Conservation (phyloP, 2,329 filamentous ascomycete genomes). For the Colletotrichum navitas region DNA sequence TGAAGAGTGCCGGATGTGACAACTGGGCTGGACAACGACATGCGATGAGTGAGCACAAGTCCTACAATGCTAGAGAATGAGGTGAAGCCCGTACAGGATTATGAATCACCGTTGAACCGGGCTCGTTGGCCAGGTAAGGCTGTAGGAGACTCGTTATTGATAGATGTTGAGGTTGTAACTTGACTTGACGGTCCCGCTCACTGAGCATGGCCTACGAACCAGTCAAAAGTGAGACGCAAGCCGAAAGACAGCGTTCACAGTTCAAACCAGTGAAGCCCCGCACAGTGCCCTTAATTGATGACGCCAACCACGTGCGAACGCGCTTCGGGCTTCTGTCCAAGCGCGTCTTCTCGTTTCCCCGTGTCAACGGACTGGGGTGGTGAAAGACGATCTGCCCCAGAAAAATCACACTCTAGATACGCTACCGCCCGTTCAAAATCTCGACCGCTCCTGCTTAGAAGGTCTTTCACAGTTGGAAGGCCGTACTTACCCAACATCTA, state of each 20-base stretch:
- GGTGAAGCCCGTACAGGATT: not conserved
- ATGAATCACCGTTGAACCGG: not conserved
- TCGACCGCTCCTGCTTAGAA: conserved; percentile 29
- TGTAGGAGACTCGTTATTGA: not conserved
- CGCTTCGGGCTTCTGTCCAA: conserved; percentile 31
- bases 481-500: conserved; percentile 7
- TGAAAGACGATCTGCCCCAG: conserved; percentile 32
- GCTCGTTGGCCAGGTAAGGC: not conserved
- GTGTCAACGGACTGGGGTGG: conserved; percentile 38
- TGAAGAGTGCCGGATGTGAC: not conserved
- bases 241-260: conserved; percentile 30
- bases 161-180: conserved; percentile 13
- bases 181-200: conserved; percentile 16
- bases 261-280: not conserved
- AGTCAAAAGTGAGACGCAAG: conserved; percentile 29
- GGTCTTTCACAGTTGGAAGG: conserved; percentile 9
- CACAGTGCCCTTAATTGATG: conserved; percentile 38
- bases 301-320: conserved; percentile 41
- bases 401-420: conserved; percentile 34
- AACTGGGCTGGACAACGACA: not conserved
- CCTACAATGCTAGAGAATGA: no score
- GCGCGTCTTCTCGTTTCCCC: conserved; percentile 33
- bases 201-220: conserved; percentile 2
- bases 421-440: conserved; percentile 35
- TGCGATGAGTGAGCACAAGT: conserved; percentile 3